Conservation (phyloP, 176 grass and related monocot species). For the Cenchrus purpureus region DNA sequence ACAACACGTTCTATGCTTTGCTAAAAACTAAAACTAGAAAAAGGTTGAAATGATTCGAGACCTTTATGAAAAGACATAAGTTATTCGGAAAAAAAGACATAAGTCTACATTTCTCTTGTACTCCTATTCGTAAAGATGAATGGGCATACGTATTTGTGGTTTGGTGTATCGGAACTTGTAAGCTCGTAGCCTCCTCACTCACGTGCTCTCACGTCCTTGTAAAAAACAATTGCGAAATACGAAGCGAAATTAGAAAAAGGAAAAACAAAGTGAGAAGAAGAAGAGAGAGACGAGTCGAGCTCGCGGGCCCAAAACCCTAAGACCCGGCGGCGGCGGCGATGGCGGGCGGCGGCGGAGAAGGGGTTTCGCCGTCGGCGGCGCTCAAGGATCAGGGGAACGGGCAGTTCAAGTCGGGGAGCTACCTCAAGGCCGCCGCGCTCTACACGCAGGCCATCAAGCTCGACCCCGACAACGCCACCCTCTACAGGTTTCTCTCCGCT, state of each 20-base stretch:
- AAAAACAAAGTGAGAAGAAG: background rate
- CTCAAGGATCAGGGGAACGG: slow-evolving; percentile 95
- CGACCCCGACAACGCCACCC: slow-evolving; percentile 76
- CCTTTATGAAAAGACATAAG: too few species aligned
- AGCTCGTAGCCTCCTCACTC: background rate
- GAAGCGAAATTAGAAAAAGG: background rate
- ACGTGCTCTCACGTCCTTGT: slow-evolving; percentile 15
- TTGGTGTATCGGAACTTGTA: too few species aligned
- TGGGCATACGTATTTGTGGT: too few species aligned
- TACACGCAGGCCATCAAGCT: slow-evolving; percentile 99
- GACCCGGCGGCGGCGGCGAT: slow-evolving; percentile 28
- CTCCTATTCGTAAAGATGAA: too few species aligned
- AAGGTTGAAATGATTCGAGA: too few species aligned
- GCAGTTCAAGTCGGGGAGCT: slow-evolving; percentile 92
- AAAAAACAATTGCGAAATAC: background rate
- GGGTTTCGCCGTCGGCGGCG: slow-evolving; percentile 14
- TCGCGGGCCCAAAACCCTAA: slow-evolving; percentile 60
- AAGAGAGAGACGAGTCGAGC: background rate
- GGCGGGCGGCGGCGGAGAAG: slow-evolving; percentile 31
- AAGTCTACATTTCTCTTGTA: too few species aligned
- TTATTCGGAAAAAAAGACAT: too few species aligned
- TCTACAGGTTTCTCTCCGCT: slow-evolving; percentile 65
- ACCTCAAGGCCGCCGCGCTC: slow-evolving; percentile 86
- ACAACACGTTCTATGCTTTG: too few species aligned
- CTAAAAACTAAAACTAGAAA: too few species aligned